phyloP scores from a whole-genome alignment of 78 protist species.

The slime mould (Dictyostelium discoideum) region dicty_2.7 NC_007091.3:874001-874500 shows the following conservation, averaged over 20 bases:
- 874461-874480: neutral
- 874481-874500: neutral
- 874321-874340: conserved; percentile 14
- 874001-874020: no score
- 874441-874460: conserved; percentile 28
- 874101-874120: neutral
- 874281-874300: conserved; percentile 9
- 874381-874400: conserved; percentile 63
- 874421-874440: conserved; percentile 14
- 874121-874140: no score
- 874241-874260: neutral
- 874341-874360: neutral
- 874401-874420: conserved; percentile 50
- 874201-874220: neutral
- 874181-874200: no score
- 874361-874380: conserved; percentile 24
- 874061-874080: no score
- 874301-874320: conserved; percentile 36
- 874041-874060: no score
- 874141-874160: no score
- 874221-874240: neutral
- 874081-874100: no score
- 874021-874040: no score
- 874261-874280: conserved; percentile 7
- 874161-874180: no score